Conservation (phyloP, 2,329 filamentous ascomycete genomes). For the Sphaerulina vaccinii region DNA sequence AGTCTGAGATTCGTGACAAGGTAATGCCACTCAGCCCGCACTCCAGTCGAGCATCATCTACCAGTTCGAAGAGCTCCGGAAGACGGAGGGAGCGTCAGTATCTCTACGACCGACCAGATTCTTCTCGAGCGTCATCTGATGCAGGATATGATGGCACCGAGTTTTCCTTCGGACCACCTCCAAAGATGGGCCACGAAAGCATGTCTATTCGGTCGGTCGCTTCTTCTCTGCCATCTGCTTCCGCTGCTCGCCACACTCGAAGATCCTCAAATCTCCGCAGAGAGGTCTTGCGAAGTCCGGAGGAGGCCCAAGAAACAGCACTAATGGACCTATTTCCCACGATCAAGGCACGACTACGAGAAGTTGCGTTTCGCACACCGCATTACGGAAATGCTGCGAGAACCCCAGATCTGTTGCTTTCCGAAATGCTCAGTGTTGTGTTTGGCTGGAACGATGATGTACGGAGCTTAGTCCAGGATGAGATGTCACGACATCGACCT, state of each 20-base stretch:
- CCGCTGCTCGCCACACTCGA: constrained; percentile 29
- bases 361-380: constrained; percentile 76
- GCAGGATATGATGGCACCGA: constrained; percentile 38
- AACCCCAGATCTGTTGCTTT: constrained; percentile 70
- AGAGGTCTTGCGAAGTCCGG: constrained; percentile 75
- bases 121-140: constrained; percentile 37
- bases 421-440: constrained; percentile 88
- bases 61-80: constrained; percentile 56
- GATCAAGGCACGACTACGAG: constrained; percentile 74
- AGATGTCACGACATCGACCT: constrained; percentile 69
- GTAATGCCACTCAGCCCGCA: constrained; percentile 66
- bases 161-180: constrained; percentile 40
- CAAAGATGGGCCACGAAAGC: constrained; percentile 38
- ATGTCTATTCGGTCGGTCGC: constrained; percentile 48
- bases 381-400: constrained; percentile 48
- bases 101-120: constrained; percentile 48
- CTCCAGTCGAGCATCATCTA: constrained; percentile 64
- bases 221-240: constrained; percentile 41
- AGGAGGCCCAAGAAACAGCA: constrained; percentile 58
- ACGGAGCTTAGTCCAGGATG: constrained; percentile 77
- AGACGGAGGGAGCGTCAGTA: constrained; percentile 42
- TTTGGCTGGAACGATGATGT: constrained; percentile 94
- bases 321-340: constrained; percentile 82
- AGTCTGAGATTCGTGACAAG: constrained; percentile 55
- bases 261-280: constrained; percentile 71